Evolutionary conservation across 2,329 filamentous ascomycete genomes (phyloP).

Genomic region (Diatrype stigma): DNA sequence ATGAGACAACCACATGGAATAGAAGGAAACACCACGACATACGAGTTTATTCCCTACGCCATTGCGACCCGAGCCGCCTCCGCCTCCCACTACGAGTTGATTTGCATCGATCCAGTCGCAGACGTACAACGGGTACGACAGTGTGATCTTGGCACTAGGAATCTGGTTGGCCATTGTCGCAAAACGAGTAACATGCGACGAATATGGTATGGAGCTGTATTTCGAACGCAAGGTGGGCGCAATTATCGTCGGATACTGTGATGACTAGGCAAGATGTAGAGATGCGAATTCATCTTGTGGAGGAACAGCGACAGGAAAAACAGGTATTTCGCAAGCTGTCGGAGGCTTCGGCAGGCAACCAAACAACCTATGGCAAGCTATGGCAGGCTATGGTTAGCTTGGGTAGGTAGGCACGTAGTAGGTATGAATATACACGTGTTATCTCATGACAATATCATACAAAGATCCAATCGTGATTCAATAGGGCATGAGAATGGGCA

Average conservation of each 20-base stretch:
- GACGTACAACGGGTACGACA: slow-evolving; percentile 81
- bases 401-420: too few relatives aligned
- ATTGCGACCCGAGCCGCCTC: slow-evolving; percentile 75
- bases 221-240: not conserved
- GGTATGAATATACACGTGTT: too few relatives aligned
- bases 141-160: slow-evolving; percentile 56
- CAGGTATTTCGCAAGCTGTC: too few relatives aligned
- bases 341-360: too few relatives aligned
- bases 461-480: too few relatives aligned
- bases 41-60: slow-evolving; percentile 87
- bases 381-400: too few relatives aligned
- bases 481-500: too few relatives aligned
- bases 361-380: too few relatives aligned
- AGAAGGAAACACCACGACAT: slow-evolving; percentile 30
- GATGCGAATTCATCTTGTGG: not conserved
- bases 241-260: not conserved
- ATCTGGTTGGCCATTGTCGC: slow-evolving; percentile 30
- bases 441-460: too few relatives aligned
- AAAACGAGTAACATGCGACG: not conserved
- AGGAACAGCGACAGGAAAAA: not conserved
- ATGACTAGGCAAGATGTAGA: not conserved
- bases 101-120: slow-evolving; percentile 75
- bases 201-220: not conserved
- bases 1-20: not conserved
- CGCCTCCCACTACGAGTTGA: slow-evolving; percentile 77